These are phyloP conservation scores for Metrosideros polymorpha DNA, from an alignment of 441 rosid species.

Conservation along the genomic window DNA sequence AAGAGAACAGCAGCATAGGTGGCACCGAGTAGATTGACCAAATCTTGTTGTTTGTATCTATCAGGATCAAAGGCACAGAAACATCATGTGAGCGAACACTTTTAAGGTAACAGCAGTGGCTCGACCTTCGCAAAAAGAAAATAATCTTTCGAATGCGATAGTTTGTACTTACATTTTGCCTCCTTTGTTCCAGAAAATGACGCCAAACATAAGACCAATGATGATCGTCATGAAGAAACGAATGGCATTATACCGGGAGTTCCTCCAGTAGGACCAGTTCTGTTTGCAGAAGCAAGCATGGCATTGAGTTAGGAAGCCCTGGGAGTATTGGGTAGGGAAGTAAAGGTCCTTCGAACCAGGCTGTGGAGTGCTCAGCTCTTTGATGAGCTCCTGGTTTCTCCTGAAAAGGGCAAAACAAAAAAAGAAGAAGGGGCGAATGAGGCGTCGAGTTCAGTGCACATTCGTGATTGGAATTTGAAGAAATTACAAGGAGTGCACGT, in stretches of 20 bases:
- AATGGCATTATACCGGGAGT: conserved; percentile 65
- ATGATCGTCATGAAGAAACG: conserved; percentile 51
- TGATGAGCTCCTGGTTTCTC: conserved; percentile 64
- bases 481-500: neutral
- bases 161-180: conserved; percentile 32
- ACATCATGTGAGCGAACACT: neutral
- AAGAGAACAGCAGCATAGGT: conserved; percentile 68
- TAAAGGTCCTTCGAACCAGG: conserved; percentile 58
- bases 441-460: neutral
- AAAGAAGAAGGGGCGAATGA: neutral
- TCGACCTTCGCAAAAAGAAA: neutral
- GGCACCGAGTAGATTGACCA: conserved; percentile 74
- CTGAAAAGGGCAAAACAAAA: conserved; percentile 30
- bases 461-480: neutral
- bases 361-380: conserved; percentile 55
- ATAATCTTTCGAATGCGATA: neutral
- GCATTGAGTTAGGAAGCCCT: conserved; percentile 48
- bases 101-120: neutral
- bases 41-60: conserved; percentile 59
- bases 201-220: conserved; percentile 54
- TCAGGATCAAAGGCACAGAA: neutral
- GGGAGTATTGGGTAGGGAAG: conserved; percentile 67
- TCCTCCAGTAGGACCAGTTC: conserved; percentile 79
- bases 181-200: conserved; percentile 75
- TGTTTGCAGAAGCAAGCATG: conserved; percentile 88